Evolutionary conservation across 2,329 filamentous ascomycete species (phyloP).

Genomic region (Chalaropsis ovoidea): DNA sequence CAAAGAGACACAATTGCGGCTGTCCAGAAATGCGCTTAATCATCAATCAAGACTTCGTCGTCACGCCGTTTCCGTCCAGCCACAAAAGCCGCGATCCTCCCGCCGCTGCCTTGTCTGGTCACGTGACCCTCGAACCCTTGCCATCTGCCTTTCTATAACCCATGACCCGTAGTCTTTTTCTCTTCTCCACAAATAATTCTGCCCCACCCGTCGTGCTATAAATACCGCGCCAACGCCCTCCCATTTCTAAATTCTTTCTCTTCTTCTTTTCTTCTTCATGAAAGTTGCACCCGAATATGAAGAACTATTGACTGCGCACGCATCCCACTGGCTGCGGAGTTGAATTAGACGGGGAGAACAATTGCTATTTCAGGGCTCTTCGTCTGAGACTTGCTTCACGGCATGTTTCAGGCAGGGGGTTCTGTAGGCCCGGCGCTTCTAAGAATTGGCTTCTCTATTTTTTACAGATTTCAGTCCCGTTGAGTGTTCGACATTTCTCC

Average conservation of each 20-base stretch:
- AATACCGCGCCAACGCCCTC: conserved; percentile 16
- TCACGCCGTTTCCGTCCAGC: conserved; percentile 9
- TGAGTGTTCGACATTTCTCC: conserved; percentile 48
- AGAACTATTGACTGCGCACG: conserved; percentile 44
- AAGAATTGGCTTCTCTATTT: conserved; percentile 52
- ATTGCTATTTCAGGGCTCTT: conserved; percentile 33
- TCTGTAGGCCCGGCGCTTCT: conserved; percentile 41
- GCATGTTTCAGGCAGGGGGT: conserved; percentile 27
- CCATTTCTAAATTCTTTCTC: conserved; percentile 29
- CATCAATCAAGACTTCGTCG: background rate
- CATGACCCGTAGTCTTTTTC: background rate
- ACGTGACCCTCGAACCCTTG: conserved; percentile 9
- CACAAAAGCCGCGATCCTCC: background rate
- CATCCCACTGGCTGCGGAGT: conserved; percentile 40
- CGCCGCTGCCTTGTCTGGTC: background rate
- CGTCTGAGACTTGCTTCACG: conserved; percentile 10
- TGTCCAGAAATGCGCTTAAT: background rate
- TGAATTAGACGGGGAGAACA: conserved; percentile 50
- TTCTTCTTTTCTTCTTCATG: conserved; percentile 33
- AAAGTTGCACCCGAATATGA: conserved; percentile 50
- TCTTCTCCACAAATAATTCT: background rate
- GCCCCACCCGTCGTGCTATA: conserved; percentile 1
- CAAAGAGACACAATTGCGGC: background rate
- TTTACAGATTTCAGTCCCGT: conserved; percentile 46
- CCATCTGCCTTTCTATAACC: too few species aligned